phyloP scores from a whole-genome alignment of 164 flowering plant genomes.

The Cinnamomum micranthum region DNA sequence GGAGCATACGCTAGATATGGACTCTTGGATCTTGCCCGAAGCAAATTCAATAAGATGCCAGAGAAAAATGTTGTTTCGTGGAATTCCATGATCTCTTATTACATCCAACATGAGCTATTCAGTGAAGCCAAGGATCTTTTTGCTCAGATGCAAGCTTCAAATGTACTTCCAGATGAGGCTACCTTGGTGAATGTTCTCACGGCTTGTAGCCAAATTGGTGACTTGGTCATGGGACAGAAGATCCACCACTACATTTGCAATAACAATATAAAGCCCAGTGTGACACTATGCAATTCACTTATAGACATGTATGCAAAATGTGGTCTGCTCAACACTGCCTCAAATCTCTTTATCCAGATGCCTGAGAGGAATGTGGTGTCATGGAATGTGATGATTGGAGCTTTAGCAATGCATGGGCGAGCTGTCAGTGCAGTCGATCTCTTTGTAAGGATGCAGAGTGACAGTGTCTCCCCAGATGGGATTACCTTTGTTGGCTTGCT shows the following conservation, averaged over 20 bases:
- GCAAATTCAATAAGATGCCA: conserved; percentile 41
- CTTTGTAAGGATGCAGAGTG: conserved; percentile 38
- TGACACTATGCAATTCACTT: conserved; percentile 39
- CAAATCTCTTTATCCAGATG: conserved; percentile 32
- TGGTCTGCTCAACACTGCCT: conserved; percentile 29
- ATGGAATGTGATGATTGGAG: conserved; percentile 52
- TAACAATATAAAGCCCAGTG: conserved; percentile 11
- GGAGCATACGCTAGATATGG: conserved; percentile 42
- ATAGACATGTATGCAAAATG: conserved; percentile 62
- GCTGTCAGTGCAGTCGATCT: conserved; percentile 35
- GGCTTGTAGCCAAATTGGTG: conserved; percentile 47
- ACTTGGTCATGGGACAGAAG: conserved; percentile 34
- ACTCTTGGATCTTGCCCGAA: conserved; percentile 27
- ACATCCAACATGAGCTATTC: conserved; percentile 26
- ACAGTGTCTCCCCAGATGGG: conserved; percentile 34
- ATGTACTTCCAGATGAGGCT: conserved; percentile 35
- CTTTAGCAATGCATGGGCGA: conserved; percentile 44
- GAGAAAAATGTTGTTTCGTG: conserved; percentile 46
- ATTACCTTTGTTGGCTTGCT: conserved; percentile 53
- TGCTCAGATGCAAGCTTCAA: conserved; percentile 26
- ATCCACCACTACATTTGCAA: conserved; percentile 22
- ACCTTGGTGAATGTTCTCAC: conserved; percentile 39
- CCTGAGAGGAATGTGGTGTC: conserved; percentile 39
- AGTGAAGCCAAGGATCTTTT: conserved; percentile 34
- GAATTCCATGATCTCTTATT: conserved; percentile 47